Evolutionary conservation across 176 grass and related monocot genomes (phyloP).

Genomic region (Melocanna baccifera): DNA sequence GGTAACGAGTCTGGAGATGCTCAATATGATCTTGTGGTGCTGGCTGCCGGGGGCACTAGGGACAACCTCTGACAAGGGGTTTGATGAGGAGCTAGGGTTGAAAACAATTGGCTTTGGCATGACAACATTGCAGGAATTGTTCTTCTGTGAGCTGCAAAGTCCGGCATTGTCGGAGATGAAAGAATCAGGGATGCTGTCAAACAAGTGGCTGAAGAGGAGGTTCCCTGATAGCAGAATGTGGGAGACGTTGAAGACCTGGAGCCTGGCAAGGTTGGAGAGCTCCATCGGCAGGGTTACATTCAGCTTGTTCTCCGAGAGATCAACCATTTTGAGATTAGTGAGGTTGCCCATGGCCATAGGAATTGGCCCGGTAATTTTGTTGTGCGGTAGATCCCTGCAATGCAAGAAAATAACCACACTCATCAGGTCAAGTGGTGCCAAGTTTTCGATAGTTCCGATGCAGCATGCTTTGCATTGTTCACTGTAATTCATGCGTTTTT

Average conservation of each 20-base stretch:
- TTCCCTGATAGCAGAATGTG: constrained; percentile 64
- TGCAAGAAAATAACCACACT: not conserved
- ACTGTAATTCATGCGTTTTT: not conserved
- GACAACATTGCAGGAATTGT: constrained; percentile 47
- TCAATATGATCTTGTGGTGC: constrained; percentile 74
- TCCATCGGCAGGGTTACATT: constrained; percentile 57
- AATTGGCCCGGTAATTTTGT: constrained; percentile 64
- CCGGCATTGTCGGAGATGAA: constrained; percentile 60
- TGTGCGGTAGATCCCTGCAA: constrained; percentile 71
- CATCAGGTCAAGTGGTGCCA: not conserved
- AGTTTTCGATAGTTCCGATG: not conserved
- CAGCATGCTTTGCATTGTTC: constrained; percentile 10
- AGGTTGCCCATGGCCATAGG: constrained; percentile 52
- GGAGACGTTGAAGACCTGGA: constrained; percentile 64
- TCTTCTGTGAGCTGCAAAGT: constrained; percentile 53
- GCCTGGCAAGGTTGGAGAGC: constrained; percentile 42
- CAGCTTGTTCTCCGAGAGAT: constrained; percentile 61
- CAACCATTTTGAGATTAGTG: constrained; percentile 46
- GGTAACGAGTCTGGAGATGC: constrained; percentile 73
- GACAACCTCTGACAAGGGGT: constrained; percentile 33
- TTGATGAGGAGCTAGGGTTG: constrained; percentile 69
- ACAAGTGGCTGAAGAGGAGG: constrained; percentile 59
- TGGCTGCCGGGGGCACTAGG: constrained; percentile 26
- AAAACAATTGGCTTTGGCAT: constrained; percentile 87
- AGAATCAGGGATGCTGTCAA: constrained; percentile 56